Conservation (phyloP, 192 early-diverging fungal genomes). For the Hyaloraphidium curvatum region DNA sequence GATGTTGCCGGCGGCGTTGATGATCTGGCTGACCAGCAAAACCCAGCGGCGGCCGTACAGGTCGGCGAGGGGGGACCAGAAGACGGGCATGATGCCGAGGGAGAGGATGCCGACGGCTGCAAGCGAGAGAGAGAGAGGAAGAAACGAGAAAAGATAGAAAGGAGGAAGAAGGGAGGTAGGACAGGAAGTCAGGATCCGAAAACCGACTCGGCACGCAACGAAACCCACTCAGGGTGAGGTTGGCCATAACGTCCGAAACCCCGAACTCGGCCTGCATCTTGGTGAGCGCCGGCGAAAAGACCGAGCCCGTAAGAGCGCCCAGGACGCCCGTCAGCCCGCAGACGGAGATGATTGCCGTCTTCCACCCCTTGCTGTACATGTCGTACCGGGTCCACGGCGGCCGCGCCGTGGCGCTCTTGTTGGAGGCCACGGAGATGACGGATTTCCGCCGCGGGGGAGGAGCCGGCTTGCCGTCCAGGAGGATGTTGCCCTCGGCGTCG, state of each 20-base stretch:
- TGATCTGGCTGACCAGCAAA: neutral
- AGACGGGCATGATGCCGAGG: too few species aligned
- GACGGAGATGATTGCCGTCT: neutral
- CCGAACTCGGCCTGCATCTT: neutral
- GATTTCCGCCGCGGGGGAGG: too few species aligned
- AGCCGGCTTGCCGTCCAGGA: too few species aligned
- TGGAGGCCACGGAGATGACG: too few species aligned
- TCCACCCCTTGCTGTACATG: neutral
- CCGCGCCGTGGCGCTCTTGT: too few species aligned
- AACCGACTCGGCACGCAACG: neutral
- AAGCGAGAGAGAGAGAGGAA: too few species aligned
- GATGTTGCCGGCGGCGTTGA: neutral
- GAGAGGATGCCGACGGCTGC: too few species aligned
- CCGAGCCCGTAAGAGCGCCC: neutral
- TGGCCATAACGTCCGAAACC: neutral
- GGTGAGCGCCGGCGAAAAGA: neutral
- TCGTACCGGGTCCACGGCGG: too few species aligned
- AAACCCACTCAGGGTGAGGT: neutral
- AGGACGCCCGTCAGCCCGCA: neutral
- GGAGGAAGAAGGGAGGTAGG: too few species aligned
- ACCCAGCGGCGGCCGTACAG: neutral
- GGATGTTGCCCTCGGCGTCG: too few species aligned
- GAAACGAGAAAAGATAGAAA: too few species aligned
- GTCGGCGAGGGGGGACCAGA: neutral
- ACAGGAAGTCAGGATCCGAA: too few species aligned